Evolutionary conservation across 805 yeast species (phyloP), one percentile per base, ranked within the genome.

Genomic region (Metschnikowia matae): DNA sequence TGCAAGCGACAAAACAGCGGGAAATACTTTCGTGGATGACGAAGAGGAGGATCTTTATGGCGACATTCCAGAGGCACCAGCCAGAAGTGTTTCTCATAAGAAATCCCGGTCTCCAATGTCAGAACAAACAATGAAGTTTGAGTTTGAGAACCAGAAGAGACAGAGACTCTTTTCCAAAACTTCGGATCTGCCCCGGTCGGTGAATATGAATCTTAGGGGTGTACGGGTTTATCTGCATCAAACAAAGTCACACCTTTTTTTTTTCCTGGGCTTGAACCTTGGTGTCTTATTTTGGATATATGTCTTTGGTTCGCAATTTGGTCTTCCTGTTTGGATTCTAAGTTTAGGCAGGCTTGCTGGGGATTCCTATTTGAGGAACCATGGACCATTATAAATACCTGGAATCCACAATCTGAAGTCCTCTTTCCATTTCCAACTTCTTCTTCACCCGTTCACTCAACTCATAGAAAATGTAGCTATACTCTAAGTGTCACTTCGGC

Each of bases 401-500:
- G 14, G 41, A 40, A 32, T 54, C 61, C 18, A 41, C 15, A 13
- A 57, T 40, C 43, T 44, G 40, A 38, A 54, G 49, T 0, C 54
- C 54, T 33, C 54, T 13, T 35, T 50, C 49, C 17, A 7, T 17
- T 40, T 55, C 53, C 46, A 57, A 49, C 40, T 54, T 51, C 33
- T 40, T 52, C 31, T 38, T 42, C 36, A 51, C 49, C 33, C 44
- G 50, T 2, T 56, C 40, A 29, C 48, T 50, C 13, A 57, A 61
- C 13, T 65, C 78, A 64, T 80, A 90, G 60, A 87, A 85, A 0
- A 87, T 78, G 34, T 74, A 75, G 0, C 96, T 96, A 57, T 72
- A 84, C 51, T 87, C 89, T 52, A 85, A 74, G 34, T 91, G 67
- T 97, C 98, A 91, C 42, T 78, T 73, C 0, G 96, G 94, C 56